Evolutionary conservation across 2,329 filamentous ascomycete genomes (phyloP).

Genomic region (Cyanodermella asteris): DNA sequence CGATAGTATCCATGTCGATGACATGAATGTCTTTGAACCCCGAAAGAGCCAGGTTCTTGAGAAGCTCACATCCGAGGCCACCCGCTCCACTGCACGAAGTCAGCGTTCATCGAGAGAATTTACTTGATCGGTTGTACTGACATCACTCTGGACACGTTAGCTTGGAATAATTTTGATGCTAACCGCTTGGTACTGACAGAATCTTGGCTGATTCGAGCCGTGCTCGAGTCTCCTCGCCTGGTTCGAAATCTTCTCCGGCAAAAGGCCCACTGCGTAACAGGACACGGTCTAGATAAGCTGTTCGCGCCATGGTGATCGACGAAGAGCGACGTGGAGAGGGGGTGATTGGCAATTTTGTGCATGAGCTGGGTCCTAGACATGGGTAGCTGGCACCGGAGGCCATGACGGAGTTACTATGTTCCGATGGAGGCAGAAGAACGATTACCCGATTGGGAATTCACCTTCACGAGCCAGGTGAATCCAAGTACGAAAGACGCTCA

Average conservation of each 20-base stretch:
- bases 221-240: conserved; percentile 28
- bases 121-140: conserved; percentile 14
- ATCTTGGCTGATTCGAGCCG: conserved; percentile 51
- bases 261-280: conserved; percentile 60
- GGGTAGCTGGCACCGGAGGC: too few relatives aligned
- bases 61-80: conserved; percentile 82
- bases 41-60: conserved; percentile 88
- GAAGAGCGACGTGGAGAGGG: too few relatives aligned
- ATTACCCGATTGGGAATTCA: too few relatives aligned
- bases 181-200: conserved; percentile 37
- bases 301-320: too few relatives aligned
- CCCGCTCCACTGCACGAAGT: conserved; percentile 53
- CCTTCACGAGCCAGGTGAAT: too few relatives aligned
- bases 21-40: conserved; percentile 96
- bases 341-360: too few relatives aligned
- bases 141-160: conserved; percentile 26
- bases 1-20: conserved; percentile 99
- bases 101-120: conserved; percentile 10
- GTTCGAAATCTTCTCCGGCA: conserved; percentile 41
- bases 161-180: too few relatives aligned
- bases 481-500: too few relatives aligned
- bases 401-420: too few relatives aligned
- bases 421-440: too few relatives aligned
- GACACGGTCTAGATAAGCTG: conserved; percentile 67
- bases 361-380: too few relatives aligned